Conservation (phyloP, 345 rosid genomes). For the Physaria fendleri region DNA sequence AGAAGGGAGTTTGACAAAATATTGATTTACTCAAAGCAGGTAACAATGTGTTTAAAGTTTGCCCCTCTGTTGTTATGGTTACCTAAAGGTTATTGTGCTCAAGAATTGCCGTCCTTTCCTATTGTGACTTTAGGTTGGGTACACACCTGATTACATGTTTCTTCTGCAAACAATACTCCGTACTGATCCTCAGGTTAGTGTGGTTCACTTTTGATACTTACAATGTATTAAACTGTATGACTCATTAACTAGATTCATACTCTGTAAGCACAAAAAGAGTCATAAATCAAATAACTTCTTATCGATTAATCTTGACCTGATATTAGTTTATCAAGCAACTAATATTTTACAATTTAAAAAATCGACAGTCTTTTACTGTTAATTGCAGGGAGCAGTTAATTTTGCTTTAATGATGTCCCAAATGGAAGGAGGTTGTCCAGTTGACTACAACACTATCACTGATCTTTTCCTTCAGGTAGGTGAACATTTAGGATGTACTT, state of each 20-base stretch:
- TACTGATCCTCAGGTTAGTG: constrained; percentile 88
- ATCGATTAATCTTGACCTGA: constrained; percentile 3
- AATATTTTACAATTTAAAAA: too few species aligned
- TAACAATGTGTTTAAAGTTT: constrained; percentile 15
- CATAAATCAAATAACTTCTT: constrained; percentile 2
- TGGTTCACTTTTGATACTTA: neutral
- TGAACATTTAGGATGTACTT: neutral
- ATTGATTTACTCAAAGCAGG: constrained; percentile 92
- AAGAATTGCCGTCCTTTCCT: constrained; percentile 8
- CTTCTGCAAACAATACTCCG: constrained; percentile 99
- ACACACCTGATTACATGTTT: constrained; percentile 94
- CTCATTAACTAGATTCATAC: neutral
- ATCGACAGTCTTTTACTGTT: neutral
- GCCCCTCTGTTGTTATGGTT: neutral
- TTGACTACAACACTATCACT: constrained; percentile 93
- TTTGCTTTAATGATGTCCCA: constrained; percentile 99
- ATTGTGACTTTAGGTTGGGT: constrained; percentile 66
- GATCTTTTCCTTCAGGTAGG: constrained; percentile 98
- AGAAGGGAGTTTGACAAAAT: constrained; percentile 96
- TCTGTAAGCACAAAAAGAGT: neutral
- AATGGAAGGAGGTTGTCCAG: constrained; percentile 99
- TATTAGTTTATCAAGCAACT: too few species aligned
- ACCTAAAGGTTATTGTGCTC: constrained; percentile 8
- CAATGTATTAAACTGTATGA: neutral
- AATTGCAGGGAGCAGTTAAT: constrained; percentile 87